phyloP scores from a whole-genome alignment of 2,329 filamentous ascomycete genomes.

The Knufia fluminis region DNA sequence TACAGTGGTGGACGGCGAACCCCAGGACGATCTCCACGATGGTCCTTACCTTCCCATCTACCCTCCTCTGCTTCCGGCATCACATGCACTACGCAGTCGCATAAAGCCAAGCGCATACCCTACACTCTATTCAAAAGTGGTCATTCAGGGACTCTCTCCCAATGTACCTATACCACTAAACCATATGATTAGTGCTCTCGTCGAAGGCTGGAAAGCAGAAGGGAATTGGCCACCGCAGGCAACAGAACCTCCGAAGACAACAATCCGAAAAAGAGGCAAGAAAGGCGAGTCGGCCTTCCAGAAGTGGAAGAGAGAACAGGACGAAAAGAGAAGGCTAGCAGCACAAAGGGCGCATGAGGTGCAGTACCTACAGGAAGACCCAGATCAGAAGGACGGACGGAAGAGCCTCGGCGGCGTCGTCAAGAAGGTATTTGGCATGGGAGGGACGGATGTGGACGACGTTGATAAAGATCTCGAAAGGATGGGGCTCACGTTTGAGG shows the following conservation, averaged over 20 bases:
- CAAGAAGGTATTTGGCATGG: constrained; percentile 6
- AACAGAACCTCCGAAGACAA: neutral
- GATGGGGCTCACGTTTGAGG: constrained; percentile 6
- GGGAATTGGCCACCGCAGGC: constrained; percentile 74
- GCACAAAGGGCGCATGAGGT: neutral
- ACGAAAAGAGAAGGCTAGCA: constrained; percentile 3
- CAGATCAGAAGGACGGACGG: constrained; percentile 2
- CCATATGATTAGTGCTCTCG: constrained; percentile 71
- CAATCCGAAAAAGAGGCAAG: neutral
- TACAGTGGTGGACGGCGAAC: constrained; percentile 9
- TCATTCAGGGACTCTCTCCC: constrained; percentile 69
- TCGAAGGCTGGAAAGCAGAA: constrained; percentile 84
- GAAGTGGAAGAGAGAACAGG: constrained; percentile 10
- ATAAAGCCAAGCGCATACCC: constrained; percentile 67
- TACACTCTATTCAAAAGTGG: constrained; percentile 82
- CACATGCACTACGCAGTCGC: constrained; percentile 66
- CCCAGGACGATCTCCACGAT: constrained; percentile 30
- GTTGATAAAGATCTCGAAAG: constrained; percentile 1
- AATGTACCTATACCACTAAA: constrained; percentile 79
- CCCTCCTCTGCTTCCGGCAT: constrained; percentile 60
- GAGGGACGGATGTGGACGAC: neutral
- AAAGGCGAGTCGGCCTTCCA: constrained; percentile 8
- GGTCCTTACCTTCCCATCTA: constrained; percentile 63
- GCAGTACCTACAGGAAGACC: neutral
- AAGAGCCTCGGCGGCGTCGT: constrained; percentile 4